phyloP scores from a whole-genome alignment of 2,329 filamentous ascomycete species.

The Colletotrichum lini region DNA sequence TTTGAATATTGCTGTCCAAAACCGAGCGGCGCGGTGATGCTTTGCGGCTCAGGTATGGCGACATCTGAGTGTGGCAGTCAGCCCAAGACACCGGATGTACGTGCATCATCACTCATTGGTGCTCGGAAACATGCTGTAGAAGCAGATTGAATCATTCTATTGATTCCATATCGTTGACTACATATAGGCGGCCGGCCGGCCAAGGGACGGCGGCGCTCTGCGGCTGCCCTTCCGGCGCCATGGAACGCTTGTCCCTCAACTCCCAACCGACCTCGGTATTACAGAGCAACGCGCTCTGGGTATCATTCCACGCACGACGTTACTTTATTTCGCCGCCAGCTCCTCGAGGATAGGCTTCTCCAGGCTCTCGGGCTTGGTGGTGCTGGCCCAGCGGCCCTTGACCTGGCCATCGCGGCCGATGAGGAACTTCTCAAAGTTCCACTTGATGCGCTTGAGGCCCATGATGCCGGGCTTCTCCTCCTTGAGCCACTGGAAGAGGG shows the following conservation, averaged over 20 bases:
- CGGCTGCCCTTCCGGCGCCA: neutral
- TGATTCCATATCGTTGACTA: neutral
- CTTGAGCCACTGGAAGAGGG: constrained; percentile 85
- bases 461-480: constrained; percentile 83
- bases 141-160: neutral
- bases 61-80: neutral
- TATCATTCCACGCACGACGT: constrained; percentile 16
- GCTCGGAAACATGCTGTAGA: neutral
- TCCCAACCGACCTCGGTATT: neutral
- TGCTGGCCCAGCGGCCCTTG: constrained; percentile 88
- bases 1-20: neutral
- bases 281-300: constrained; percentile 16
- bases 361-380: constrained; percentile 86
- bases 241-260: neutral
- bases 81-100: neutral
- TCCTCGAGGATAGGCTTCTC: constrained; percentile 83
- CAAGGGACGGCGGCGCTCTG: neutral
- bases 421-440: constrained; percentile 99
- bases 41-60: neutral
- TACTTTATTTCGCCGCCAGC: constrained; percentile 65
- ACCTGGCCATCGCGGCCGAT: constrained; percentile 89
- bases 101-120: neutral
- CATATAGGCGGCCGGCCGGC: neutral
- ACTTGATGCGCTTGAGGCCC: constrained; percentile 94
- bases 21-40: neutral